Base-by-base conservation (phyloP, 1,284 basidiomycete species). In the Gomphus bonarii region DNA sequence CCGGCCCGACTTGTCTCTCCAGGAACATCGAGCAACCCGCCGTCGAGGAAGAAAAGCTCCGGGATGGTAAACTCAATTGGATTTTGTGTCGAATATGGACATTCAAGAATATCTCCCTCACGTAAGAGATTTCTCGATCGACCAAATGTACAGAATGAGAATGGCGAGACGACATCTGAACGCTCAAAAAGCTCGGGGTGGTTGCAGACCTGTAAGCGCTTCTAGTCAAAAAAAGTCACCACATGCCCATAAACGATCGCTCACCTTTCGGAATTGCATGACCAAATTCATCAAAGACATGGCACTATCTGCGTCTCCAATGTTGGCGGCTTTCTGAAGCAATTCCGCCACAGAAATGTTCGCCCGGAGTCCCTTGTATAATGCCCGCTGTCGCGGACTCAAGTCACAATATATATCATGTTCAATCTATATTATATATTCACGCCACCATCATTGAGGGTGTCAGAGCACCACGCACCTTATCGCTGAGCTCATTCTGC, bases 401-500 rank as follows among this genome's bases (percentile, higher is more conserved):
- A 99, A 77, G 66, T 98, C 94, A 61, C 97, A 93, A 65, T 90
- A 92, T 48, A 99, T 81, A 68, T 99, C 97, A 64, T 91, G 86
- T 72, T 99, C 97, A 65, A 99, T 98, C 92, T 95, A 62, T 12
- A n/a, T 50, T 42, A 25, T 25, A 38, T 35, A n/a, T 14, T 48
- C 25, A 48, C 14, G 14, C 25, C 25, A 11, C 5, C 1, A 18
- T 44, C 18, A n/a, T 31, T 16, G 28, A 48, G 16, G 28, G 25
- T n/a, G 18, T 18, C 43, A 30, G 12, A n/a, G 35, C 18, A 38
- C 3, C 38, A 63, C 70, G 50, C 63, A 86, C 92, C 88, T 99
- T 99, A 68, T 99, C 97, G 63, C 95, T 95, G n/a, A 99, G 81
- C 72, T 99, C 97, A 69, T 99, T 99, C 72, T 99, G 97, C 16